Conservation (phyloP, 2,329 filamentous ascomycete species). For the Dendrostoma leiphaemia region DNA sequence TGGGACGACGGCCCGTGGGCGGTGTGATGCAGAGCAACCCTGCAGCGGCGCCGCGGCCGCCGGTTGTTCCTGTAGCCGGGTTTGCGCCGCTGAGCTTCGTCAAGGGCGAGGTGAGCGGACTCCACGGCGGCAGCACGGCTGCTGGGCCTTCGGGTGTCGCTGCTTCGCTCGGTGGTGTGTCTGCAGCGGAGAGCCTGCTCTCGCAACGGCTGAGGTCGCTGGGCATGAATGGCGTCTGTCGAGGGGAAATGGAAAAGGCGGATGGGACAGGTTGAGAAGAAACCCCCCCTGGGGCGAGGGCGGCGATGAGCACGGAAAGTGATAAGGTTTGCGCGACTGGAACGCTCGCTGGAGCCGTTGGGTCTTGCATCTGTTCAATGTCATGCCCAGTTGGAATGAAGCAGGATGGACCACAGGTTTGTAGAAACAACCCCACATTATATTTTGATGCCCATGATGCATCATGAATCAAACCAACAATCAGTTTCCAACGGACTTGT, state of each 20-base stretch:
- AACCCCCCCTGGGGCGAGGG: not conserved
- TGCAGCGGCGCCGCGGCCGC: not conserved
- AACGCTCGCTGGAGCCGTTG: no score
- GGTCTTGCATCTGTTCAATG: no score
- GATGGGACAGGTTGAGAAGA: not conserved
- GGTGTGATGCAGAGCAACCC: no score
- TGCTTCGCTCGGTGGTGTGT: conserved; percentile 43
- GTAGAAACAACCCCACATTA: no score
- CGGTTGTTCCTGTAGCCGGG: conserved; percentile 1
- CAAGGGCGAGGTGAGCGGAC: conserved; percentile 27
- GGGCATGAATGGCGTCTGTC: conserved; percentile 40
- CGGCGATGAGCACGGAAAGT: no score
- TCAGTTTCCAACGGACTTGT: no score
- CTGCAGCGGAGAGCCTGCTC: conserved; percentile 63
- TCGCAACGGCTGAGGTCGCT: conserved; percentile 66
- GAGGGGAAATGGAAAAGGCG: not conserved
- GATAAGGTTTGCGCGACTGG: no score
- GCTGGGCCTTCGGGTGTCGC: not conserved
- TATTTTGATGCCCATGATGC: no score
- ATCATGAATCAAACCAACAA: no score
- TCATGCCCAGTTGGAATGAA: no score
- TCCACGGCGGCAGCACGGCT: conserved; percentile 21
- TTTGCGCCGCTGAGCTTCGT: conserved; percentile 26
- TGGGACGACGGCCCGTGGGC: no score
- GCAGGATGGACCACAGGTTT: no score